Percentiles rank a stretch among this genome's conserved stretches.
Conservation (phyloP, 371 early-diverging fungal species). For the Blastocladiella emersonii region DNA sequence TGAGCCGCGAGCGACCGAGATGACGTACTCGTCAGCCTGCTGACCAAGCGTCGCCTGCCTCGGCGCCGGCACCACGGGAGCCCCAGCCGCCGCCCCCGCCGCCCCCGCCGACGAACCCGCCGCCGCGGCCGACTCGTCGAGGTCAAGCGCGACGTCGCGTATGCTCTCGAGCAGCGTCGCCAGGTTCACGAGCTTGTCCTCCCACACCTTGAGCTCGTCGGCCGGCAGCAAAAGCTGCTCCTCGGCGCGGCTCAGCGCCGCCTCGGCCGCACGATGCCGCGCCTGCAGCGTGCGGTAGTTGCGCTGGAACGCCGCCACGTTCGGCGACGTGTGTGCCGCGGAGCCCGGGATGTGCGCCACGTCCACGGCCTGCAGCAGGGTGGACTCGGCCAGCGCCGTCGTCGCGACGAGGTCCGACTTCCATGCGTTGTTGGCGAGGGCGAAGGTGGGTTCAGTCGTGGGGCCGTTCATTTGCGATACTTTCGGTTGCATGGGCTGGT, state of each 20-base stretch:
- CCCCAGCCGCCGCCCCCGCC: no score
- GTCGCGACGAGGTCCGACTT: background rate
- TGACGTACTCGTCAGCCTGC: no score
- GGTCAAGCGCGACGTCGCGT: background rate
- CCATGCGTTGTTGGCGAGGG: no score
- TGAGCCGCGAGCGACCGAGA: no score
- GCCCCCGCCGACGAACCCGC: no score
- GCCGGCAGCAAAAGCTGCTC: background rate
- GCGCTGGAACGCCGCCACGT: background rate
- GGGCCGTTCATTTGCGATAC: no score
- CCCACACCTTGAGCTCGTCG: background rate
- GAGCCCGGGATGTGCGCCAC: background rate
- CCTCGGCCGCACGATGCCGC: background rate
- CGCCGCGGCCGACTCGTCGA: no score
- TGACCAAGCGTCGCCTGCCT: no score
- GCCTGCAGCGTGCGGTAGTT: background rate
- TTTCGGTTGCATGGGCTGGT: no score
- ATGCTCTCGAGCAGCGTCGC: no score
- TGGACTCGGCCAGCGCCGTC: constrained; percentile 3
- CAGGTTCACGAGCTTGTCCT: background rate
- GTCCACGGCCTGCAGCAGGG: background rate
- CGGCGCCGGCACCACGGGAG: no score
- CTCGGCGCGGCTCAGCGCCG: background rate
- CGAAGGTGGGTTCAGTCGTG: no score
- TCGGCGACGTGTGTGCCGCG: background rate